Evolutionary conservation across 768 basidiomycete genomes (phyloP).

Genomic region (Lentinula aciculospora): DNA sequence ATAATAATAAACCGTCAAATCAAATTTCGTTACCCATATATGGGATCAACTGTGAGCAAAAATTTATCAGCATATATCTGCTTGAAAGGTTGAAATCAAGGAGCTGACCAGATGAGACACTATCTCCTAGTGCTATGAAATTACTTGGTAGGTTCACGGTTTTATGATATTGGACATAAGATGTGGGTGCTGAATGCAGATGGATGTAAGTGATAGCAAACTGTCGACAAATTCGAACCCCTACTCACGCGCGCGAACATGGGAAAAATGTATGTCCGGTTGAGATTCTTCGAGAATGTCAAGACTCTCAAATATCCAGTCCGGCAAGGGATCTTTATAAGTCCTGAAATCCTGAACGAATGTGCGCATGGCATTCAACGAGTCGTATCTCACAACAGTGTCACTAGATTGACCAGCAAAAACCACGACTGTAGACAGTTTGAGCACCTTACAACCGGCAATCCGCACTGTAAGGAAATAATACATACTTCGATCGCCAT

Average conservation of each 20-base stretch:
- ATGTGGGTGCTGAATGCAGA: constrained; percentile 8
- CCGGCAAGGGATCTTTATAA: constrained; percentile 7
- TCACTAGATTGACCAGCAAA: not conserved
- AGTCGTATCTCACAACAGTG: constrained; percentile 7
- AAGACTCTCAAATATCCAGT: constrained; percentile 10
- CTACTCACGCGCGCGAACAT: constrained; percentile 7
- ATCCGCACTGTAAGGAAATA: constrained; percentile 8
- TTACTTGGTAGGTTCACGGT: constrained; percentile 11
- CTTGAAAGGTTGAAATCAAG: not conserved
- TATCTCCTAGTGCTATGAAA: constrained; percentile 15
- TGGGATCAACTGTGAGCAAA: constrained; percentile 13
- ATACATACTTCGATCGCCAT: not conserved
- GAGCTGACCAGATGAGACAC: not conserved
- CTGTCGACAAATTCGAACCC: not conserved
- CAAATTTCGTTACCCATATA: constrained; percentile 10
- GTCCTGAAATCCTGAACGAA: constrained; percentile 8
- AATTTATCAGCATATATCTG: too few species aligned
- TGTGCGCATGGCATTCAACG: constrained; percentile 10
- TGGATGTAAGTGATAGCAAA: too few species aligned
- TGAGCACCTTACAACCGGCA: too few species aligned
- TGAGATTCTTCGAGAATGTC: constrained; percentile 10
- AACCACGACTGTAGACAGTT: constrained; percentile 1
- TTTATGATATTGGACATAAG: constrained; percentile 14
- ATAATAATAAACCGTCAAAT: not conserved
- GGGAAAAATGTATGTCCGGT: not conserved